Evolutionary conservation across 768 basidiomycete genomes (phyloP).

Genomic region (Cantharellus anzutake): DNA sequence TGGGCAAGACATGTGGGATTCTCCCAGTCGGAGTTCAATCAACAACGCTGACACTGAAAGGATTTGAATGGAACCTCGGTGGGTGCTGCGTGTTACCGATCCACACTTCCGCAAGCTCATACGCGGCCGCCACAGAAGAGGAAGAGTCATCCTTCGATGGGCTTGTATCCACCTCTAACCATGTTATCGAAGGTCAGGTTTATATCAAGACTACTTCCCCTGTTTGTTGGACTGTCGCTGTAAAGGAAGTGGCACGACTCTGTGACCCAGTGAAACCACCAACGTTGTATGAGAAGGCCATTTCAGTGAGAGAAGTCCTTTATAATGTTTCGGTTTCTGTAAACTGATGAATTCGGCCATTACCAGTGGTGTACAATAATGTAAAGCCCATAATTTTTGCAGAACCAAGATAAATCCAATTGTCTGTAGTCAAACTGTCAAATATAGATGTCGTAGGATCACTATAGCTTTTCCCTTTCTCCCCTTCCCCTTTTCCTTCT

Average conservation of each 20-base stretch:
- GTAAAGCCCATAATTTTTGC: no score
- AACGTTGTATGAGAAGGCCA: no score
- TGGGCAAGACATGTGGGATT: slow-evolving; percentile 88
- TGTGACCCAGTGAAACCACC: no score
- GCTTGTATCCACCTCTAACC: slow-evolving; percentile 84
- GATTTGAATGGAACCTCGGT: slow-evolving; percentile 84
- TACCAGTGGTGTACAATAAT: no score
- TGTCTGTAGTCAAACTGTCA: no score
- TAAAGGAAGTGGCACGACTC: slow-evolving; percentile 17
- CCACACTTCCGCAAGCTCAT: not conserved
- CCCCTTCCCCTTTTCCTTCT: no score
- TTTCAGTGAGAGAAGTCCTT: no score
- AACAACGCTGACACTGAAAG: slow-evolving; percentile 61
- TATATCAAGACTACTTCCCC: slow-evolving; percentile 61
- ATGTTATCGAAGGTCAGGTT: slow-evolving; percentile 50
- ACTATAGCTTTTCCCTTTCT: no score
- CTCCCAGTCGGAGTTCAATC: slow-evolving; percentile 73
- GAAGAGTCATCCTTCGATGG: slow-evolving; percentile 64
- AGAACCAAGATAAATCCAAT: no score
- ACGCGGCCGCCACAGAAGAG: slow-evolving; percentile 24
- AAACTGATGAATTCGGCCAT: no score
- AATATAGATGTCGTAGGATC: no score
- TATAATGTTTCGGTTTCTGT: no score
- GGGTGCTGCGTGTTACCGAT: slow-evolving; percentile 12
- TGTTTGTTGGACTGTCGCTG: slow-evolving; percentile 81